Evolutionary conservation across 148 eudicot species (phyloP).

Genomic region (Heliosperma pusillum): DNA sequence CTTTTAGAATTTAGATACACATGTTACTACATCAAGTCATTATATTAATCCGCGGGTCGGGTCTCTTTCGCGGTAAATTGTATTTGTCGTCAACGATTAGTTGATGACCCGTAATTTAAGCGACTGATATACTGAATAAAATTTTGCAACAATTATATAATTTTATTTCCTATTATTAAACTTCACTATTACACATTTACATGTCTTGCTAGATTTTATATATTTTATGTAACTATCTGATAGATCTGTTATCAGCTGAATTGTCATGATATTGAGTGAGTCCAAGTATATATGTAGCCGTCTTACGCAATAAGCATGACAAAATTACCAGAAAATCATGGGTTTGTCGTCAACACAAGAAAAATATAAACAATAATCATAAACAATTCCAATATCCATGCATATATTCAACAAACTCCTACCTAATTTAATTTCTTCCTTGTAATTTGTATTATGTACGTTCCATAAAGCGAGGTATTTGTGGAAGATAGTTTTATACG

Average conservation of each 20-base stretch:
- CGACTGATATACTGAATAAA: background rate
- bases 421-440: background rate
- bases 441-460: too few species aligned
- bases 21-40: too few species aligned
- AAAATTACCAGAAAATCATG: background rate
- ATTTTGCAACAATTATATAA: background rate
- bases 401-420: background rate
- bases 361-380: background rate
- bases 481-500: too few species aligned
- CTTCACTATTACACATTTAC: too few species aligned
- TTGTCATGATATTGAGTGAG: background rate
- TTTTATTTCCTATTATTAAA: background rate
- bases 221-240: too few species aligned
- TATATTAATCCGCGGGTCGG: background rate
- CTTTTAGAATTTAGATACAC: too few species aligned
- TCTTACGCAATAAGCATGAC: background rate
- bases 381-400: background rate
- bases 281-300: background rate
- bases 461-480: too few species aligned
- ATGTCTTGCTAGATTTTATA: background rate
- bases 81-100: background rate
- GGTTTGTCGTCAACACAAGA: constrained; percentile 1
- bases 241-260: background rate
- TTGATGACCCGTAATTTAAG: background rate
- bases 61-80: background rate